Conservation (phyloP, 1,139 yeast genomes). For the Zygotorulaspora mrakii region DNA sequence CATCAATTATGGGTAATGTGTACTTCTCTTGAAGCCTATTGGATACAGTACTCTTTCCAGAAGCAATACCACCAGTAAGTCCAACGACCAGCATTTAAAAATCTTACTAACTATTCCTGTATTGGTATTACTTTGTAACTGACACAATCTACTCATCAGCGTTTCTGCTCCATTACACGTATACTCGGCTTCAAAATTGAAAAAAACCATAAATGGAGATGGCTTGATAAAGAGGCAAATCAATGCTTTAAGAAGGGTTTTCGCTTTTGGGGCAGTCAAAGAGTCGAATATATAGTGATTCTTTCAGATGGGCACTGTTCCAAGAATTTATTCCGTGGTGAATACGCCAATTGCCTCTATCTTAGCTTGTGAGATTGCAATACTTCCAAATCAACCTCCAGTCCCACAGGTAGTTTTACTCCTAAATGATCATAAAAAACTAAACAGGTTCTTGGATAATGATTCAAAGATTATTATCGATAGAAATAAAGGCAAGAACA, state of each 20-base stretch:
- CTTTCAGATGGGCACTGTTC: constrained; percentile 19
- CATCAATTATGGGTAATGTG: constrained; percentile 67
- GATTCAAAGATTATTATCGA: constrained; percentile 39
- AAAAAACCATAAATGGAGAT: neutral
- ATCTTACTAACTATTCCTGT: no score
- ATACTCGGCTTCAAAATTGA: no score
- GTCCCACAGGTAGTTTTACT: constrained; percentile 44
- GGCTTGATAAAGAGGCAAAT: no score
- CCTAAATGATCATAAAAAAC: constrained; percentile 40
- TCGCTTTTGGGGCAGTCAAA: no score
- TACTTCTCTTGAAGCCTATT: constrained; percentile 49
- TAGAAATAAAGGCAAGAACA: constrained; percentile 18
- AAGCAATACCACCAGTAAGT: constrained; percentile 92
- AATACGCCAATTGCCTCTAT: constrained; percentile 43
- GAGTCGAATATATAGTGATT: neutral
- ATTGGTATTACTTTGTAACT: neutral
- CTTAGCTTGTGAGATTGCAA: constrained; percentile 40
- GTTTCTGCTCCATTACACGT: no score
- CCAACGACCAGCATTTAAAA: constrained; percentile 77
- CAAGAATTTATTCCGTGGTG: constrained; percentile 42
- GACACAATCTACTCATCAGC: no score
- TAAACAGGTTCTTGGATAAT: constrained; percentile 42
- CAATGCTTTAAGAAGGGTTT: no score
- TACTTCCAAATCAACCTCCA: constrained; percentile 35
- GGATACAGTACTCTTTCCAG: constrained; percentile 93